These are phyloP conservation scores for Coffea humblotiana DNA, from an alignment of 305 asterid genomes.

Conservation along the genomic window DNA sequence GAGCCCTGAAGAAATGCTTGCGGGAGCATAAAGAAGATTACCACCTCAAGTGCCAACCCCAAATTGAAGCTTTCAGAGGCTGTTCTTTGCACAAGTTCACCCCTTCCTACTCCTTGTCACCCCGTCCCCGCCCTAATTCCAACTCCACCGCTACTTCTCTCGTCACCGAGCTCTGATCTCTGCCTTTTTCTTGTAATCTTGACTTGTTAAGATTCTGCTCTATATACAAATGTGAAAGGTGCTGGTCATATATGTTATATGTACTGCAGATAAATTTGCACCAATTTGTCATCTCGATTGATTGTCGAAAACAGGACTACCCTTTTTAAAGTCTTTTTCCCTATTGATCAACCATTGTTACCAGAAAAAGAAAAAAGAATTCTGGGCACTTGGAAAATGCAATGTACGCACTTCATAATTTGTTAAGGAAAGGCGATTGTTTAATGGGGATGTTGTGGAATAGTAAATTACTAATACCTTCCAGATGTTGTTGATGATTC, in stretches of 20 bases:
- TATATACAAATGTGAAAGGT: too few species aligned
- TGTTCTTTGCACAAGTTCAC: neutral
- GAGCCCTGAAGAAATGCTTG: neutral
- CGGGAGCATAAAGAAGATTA: neutral
- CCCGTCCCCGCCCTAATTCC: neutral
- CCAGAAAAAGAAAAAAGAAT: too few species aligned
- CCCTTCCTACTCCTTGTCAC: neutral
- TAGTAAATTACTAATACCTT: too few species aligned
- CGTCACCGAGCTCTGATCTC: neutral
- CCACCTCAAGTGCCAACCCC: neutral
- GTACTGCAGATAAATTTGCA: too few species aligned
- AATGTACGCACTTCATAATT: neutral
- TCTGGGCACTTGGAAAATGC: neutral
- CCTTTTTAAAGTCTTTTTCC: too few species aligned
- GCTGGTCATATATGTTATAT: too few species aligned
- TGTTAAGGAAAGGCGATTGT: neutral
- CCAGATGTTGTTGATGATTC: neutral
- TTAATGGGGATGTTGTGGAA: too few species aligned
- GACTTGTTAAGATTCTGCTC: neutral
- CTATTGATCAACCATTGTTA: too few species aligned
- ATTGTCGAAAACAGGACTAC: too few species aligned
- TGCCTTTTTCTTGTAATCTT: neutral
- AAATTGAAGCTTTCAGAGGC: neutral
- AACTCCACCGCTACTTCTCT: neutral
- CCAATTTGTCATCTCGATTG: too few species aligned